These are phyloP conservation scores for Leptographium flavum DNA, from an alignment of 2,329 filamentous ascomycete species.

Conservation along the genomic window DNA sequence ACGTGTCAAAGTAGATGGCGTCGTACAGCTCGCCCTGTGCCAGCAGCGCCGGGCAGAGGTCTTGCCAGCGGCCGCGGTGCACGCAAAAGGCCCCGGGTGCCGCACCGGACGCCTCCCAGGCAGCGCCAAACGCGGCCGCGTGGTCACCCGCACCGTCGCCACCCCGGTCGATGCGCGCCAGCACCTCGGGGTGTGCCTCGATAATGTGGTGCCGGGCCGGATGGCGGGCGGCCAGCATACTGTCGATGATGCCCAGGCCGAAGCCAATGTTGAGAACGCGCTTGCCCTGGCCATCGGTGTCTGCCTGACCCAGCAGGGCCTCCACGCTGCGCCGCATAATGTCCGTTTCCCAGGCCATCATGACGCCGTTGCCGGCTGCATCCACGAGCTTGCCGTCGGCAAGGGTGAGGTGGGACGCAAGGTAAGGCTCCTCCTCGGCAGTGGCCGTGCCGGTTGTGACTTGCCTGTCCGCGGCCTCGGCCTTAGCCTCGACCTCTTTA, in stretches of 20 bases:
- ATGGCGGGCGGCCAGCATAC: conserved; percentile 53
- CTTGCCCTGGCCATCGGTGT: conserved; percentile 30
- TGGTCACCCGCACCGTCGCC: conserved; percentile 40
- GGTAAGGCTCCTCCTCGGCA: conserved; percentile 46
- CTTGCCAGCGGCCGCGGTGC: conserved; percentile 67
- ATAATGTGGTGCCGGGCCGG: conserved; percentile 69
- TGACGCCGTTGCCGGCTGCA: conserved; percentile 65
- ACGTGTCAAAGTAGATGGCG: conserved; percentile 94
- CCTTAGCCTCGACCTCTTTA: background rate
- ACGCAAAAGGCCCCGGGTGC: conserved; percentile 58
- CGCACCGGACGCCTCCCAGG: conserved; percentile 40
- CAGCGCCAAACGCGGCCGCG: conserved; percentile 28
- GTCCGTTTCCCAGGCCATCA: conserved; percentile 86
- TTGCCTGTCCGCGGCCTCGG: background rate
- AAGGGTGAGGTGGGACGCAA: conserved; percentile 52
- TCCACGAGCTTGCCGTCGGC: conserved; percentile 56
- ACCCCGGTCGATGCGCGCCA: conserved; percentile 41
- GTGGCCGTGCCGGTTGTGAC: conserved; percentile 18
- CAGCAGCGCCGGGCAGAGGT: conserved; percentile 55
- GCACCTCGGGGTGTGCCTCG: conserved; percentile 69
- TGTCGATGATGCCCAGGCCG: conserved; percentile 81
- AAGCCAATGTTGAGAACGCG: conserved; percentile 77
- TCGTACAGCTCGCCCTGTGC: conserved; percentile 60
- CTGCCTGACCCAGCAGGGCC: conserved; percentile 42
- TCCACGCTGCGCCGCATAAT: conserved; percentile 72